These are phyloP conservation scores for Fusarium brachygibbosum DNA, from an alignment of 2,329 filamentous ascomycete species.

Conservation along the genomic window DNA sequence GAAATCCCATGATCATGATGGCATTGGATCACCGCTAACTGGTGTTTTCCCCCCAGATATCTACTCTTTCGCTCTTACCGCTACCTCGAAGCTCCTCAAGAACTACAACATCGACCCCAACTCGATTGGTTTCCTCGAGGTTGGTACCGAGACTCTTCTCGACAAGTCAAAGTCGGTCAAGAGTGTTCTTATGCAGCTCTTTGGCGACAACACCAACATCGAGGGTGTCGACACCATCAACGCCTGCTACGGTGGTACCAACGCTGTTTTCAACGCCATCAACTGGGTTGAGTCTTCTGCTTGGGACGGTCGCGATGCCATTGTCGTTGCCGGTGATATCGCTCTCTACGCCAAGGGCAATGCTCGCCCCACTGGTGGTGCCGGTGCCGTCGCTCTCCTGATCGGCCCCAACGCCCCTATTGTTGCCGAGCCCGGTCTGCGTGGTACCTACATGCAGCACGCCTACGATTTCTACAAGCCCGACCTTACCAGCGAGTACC, in stretches of 20 bases:
- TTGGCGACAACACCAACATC: slow-evolving; percentile 85
- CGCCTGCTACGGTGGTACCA: slow-evolving; percentile 89
- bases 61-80: slow-evolving; percentile 87
- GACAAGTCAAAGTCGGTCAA: slow-evolving; percentile 95
- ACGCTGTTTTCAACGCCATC: slow-evolving; percentile 84
- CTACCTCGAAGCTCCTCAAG: slow-evolving; percentile 79
- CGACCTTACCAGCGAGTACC: slow-evolving; percentile 88
- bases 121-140: slow-evolving; percentile 83
- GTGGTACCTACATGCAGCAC: slow-evolving; percentile 85
- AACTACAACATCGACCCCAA: slow-evolving; percentile 87
- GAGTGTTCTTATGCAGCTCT: slow-evolving; percentile 88
- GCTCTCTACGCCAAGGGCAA: slow-evolving; percentile 87
- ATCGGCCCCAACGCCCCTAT: slow-evolving; percentile 83
- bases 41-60: slow-evolving; percentile 71
- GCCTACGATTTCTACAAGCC: slow-evolving; percentile 94
- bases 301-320: slow-evolving; percentile 86
- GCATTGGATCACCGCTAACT: slow-evolving; percentile 33
- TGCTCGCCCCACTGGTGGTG: slow-evolving; percentile 84
- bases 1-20: slow-evolving; percentile 13
- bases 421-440: slow-evolving; percentile 81
- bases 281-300: slow-evolving; percentile 90
- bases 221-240: slow-evolving; percentile 88
- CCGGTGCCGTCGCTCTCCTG: slow-evolving; percentile 82
- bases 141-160: slow-evolving; percentile 86
- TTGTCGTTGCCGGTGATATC: slow-evolving; percentile 86